Conservation (phyloP, 495 filamentous ascomycete genomes). For the Lasiosphaeria ovina region DNA sequence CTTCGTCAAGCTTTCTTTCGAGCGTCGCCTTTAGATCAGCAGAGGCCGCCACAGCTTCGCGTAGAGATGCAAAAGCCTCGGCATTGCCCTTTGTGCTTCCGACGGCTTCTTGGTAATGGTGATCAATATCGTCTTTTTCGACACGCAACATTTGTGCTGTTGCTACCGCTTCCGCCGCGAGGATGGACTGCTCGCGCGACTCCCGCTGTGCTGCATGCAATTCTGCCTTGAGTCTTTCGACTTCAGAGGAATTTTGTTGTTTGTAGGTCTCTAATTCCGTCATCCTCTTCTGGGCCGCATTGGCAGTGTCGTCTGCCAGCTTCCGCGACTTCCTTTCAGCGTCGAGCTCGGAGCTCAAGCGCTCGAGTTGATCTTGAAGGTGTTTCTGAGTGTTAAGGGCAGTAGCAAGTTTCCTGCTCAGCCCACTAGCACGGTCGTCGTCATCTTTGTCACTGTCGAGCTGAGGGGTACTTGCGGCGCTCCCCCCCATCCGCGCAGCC, state of each 20-base stretch:
- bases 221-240: conserved; percentile 80
- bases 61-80: conserved; percentile 69
- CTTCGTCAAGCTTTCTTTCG: conserved; percentile 82
- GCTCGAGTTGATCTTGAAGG: conserved; percentile 66
- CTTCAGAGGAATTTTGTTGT: conserved; percentile 74
- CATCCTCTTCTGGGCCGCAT: conserved; percentile 77
- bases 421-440: conserved; percentile 70
- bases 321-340: conserved; percentile 76
- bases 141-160: conserved; percentile 68
- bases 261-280: conserved; percentile 77
- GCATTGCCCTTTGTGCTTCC: conserved; percentile 67
- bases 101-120: conserved; percentile 65
- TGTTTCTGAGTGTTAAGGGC: conserved; percentile 76
- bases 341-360: conserved; percentile 65
- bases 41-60: conserved; percentile 75
- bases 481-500: conserved; percentile 68
- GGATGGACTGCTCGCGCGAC: conserved; percentile 73
- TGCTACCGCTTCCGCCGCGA: conserved; percentile 71
- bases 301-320: conserved; percentile 83
- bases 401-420: conserved; percentile 76
- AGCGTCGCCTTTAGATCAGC: conserved; percentile 69
- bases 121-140: conserved; percentile 78
- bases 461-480: conserved; percentile 67
- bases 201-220: conserved; percentile 72
- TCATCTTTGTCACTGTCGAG: conserved; percentile 62